Base-by-base conservation (phyloP, 2,329 filamentous ascomycete genomes). In the Nemania bipapillata region DNA sequence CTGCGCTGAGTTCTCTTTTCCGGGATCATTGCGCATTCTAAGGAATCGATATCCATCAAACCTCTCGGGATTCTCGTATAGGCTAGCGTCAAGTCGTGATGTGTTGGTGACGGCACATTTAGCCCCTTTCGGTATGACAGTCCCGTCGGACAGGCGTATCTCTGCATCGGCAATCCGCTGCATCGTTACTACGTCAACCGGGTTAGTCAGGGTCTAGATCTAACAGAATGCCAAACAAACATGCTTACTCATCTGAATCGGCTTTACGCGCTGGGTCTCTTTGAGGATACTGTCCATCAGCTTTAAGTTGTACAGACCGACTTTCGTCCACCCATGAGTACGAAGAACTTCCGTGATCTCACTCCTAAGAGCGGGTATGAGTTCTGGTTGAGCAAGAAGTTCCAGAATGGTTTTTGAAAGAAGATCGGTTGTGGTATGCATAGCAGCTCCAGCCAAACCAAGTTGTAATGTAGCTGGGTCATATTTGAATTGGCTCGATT, bases 201-300 rank as follows among this genome's bases (percentile, higher is more conserved):
- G 66, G 17, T 32, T 26, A 1, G 3, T 20, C n/a, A n/a, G n/a
- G n/a, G 11, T n/a, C 20, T 1, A 17, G 9, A 2, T 24, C 15
- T 1, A 40, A n/a, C 17, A 3, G 5, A 12, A 7, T 7, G 20
- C 0, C 1, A 32, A 8, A 15, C 2, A 35, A 1, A 9, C 15
- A 1, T 11, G 40, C 63, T 59, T 59, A 69, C 67, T 15, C 49
- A 60, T 45, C 37, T 28, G 7, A 7, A 66, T 55, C 12, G 63
- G 67, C n/a, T 65, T 63, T 4, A 65, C 12, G 3, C 67, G 56
- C 22, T 69, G 67, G 12, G 63, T 59, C 61, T 70, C 68, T 53
- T 70, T 70, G 0, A 70, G 50, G 20, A 70, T 24, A 32, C 68
- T 70, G 15, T 70, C 68, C 61, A 68, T 60, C 1, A 61, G 42